A percentile compares a stretch with the other conserved stretches of the same genome.
phyloP scores from a whole-genome alignment of 768 basidiomycete species.

The Paxillus ammoniavirescens region DNA sequence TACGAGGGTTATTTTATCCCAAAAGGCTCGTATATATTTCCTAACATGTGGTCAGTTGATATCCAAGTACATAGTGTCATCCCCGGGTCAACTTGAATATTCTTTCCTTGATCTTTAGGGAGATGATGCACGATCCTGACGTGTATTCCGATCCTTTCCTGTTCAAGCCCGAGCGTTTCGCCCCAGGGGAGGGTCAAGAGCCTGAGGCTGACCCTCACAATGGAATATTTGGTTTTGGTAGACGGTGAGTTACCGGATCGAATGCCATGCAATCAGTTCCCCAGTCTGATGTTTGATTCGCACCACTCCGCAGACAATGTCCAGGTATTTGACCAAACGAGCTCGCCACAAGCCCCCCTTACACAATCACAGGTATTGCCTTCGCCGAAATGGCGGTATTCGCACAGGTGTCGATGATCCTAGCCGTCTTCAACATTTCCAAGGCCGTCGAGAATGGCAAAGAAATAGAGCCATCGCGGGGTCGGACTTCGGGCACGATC shows the following conservation, averaged over 20 bases:
- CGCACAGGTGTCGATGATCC: conserved; percentile 23
- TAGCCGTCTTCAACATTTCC: conserved; percentile 42
- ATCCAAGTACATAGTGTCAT: too few relatives aligned
- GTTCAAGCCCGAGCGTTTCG: conserved; percentile 27
- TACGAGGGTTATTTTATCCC: conserved; percentile 13
- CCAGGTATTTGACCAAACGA: conserved; percentile 1
- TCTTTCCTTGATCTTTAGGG: conserved; percentile 30
- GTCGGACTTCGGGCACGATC: conserved; percentile 45
- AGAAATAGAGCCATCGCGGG: conserved; percentile 42
- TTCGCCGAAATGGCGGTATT: not conserved
- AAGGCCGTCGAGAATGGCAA: conserved; percentile 38
- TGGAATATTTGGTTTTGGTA: conserved; percentile 12
- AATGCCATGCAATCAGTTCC: too few relatives aligned
- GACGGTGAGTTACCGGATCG: conserved; percentile 4
- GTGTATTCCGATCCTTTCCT: conserved; percentile 23
- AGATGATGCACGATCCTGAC: conserved; percentile 48
- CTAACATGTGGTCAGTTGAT: conserved; percentile 6
- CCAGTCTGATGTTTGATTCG: too few relatives aligned
- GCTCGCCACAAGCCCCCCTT: not conserved
- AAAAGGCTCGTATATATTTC: conserved; percentile 4
- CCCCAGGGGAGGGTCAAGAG: conserved; percentile 1
- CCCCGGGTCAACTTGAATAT: not conserved
- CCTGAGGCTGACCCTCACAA: conserved; percentile 1
- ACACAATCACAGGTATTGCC: not conserved
- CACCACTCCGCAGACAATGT: not conserved